Evolutionary conservation across 192 early-diverging fungal species (phyloP).

Genomic region (Coemansia sp.): DNA sequence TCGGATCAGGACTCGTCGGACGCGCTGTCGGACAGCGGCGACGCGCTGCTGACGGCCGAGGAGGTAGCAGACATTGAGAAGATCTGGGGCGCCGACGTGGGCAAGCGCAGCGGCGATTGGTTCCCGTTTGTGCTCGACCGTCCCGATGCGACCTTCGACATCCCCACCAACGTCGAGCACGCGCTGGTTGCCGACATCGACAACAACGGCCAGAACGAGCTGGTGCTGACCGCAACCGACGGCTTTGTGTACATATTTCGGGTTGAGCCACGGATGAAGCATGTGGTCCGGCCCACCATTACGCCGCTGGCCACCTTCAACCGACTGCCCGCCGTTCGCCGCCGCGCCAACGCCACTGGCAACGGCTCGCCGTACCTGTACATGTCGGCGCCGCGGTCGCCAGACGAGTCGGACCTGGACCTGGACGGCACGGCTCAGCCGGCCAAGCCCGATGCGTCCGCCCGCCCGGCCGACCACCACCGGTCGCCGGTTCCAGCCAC

Average conservation of each 20-base stretch:
- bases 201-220: conserved; percentile 51
- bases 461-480: neutral
- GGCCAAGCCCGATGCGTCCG: neutral
- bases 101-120: conserved; percentile 53
- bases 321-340: conserved; percentile 37
- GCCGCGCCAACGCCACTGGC: conserved; percentile 40
- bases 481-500: neutral
- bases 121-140: conserved; percentile 44
- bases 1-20: conserved; percentile 33
- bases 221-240: conserved; percentile 52
- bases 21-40: conserved; percentile 22
- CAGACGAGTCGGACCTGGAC: conserved; percentile 42
- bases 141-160: conserved; percentile 47
- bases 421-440: neutral
- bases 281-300: conserved; percentile 34
- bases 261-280: conserved; percentile 36
- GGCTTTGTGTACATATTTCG: conserved; percentile 53
- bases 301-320: conserved; percentile 34
- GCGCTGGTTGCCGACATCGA: conserved; percentile 49
- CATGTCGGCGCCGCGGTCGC: conserved; percentile 52
- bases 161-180: conserved; percentile 52
- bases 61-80: conserved; percentile 47
- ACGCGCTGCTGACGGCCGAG: conserved; percentile 22
- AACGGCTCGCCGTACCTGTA: conserved; percentile 46
- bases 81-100: conserved; percentile 50